A percentile compares a stretch with the other conserved stretches of the same genome.
These are phyloP conservation scores for Dactylellina drechsleri DNA, from an alignment of 2,329 filamentous ascomycete genomes.

Conservation along the genomic window DNA sequence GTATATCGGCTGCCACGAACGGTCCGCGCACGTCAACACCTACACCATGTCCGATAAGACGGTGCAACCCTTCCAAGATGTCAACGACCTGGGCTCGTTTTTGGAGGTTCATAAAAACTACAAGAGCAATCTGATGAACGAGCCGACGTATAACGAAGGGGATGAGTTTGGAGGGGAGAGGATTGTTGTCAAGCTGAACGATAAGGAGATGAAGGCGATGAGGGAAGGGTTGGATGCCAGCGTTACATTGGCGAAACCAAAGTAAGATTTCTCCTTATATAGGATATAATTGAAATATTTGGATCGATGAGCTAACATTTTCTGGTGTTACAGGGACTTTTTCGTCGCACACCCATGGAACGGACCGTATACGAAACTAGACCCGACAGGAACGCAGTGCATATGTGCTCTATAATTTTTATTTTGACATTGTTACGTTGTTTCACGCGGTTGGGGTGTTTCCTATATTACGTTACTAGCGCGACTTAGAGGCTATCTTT, in stretches of 20 bases:
- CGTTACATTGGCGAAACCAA: conserved; percentile 46
- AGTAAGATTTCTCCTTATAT: conserved; percentile 17
- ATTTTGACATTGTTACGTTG: not conserved
- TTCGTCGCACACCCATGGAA: conserved; percentile 51
- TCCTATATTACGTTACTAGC: conserved; percentile 2
- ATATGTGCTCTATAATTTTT: conserved; percentile 38
- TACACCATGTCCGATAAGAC: conserved; percentile 54
- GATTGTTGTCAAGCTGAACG: conserved; percentile 43
- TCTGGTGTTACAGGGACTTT: conserved; percentile 34
- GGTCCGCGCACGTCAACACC: conserved; percentile 49
- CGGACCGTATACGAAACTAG: conserved; percentile 43
- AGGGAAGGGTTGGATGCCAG: conserved; percentile 46
- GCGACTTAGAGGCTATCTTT: conserved; percentile 1
- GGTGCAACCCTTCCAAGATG: conserved; percentile 51
- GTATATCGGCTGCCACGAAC: conserved; percentile 48
- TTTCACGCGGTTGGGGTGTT: not conserved
- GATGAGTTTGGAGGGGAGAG: conserved; percentile 47
- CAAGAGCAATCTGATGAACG: conserved; percentile 36
- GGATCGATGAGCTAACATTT: conserved; percentile 15
- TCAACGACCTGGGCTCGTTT: conserved; percentile 45
- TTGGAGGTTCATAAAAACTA: conserved; percentile 49
- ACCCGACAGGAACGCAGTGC: conserved; percentile 53
- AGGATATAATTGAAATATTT: not conserved
- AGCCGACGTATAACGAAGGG: conserved; percentile 39
- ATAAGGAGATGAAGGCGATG: conserved; percentile 54